Evolutionary conservation across 768 basidiomycete genomes (phyloP), one percentile per base, ranked within the genome.

Genomic region (Kwoniella europaea): DNA sequence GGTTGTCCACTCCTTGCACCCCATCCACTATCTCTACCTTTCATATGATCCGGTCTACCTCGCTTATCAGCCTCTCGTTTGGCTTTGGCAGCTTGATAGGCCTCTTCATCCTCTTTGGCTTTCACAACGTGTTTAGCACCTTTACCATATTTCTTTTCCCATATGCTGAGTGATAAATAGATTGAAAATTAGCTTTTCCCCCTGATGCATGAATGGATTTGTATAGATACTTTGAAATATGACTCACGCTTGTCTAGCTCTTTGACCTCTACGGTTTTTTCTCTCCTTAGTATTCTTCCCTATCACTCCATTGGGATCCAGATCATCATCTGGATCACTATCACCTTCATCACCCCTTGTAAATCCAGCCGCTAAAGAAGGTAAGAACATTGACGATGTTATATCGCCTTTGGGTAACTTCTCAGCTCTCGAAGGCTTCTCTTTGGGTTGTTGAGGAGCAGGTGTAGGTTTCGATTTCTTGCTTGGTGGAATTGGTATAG

Each of bases 71-170:
- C 67, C 67, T 67, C 54, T n/a, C 60, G 42, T 61, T 74, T 67
- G 29, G 41, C 67, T 54, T 58, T 59, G 22, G 46, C 50, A 56
- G 46, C 58, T 46, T 43, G 52, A 24, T 35, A 42, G 16, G 54
- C 44, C 12, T 64, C 56, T 63, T 76, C 77, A 50, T 76, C 78
- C 66, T 84, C 84, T 54, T 77, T 80, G 70, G 85, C 82, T 74
- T 89, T 91, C 84, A 91, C 91, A 84, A 95, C 88, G 82, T 98
- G 96, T 81, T 96, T 97, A 24, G 96, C 95, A 71, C 90, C 89
- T 71, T 86, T 88, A 59, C 96, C 96, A 76, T 89, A 98, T 83
- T 94, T 98, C 85, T 94, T 95, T 85, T 98, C 96, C 95, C 96
- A 98, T 74, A 98, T 97, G 2, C 95, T 98, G 77, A 35, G 5